Percentiles rank a stretch among this genome's conserved stretches.
Conservation (phyloP, 306 rosid genomes). For the Prunus padus region DNA sequence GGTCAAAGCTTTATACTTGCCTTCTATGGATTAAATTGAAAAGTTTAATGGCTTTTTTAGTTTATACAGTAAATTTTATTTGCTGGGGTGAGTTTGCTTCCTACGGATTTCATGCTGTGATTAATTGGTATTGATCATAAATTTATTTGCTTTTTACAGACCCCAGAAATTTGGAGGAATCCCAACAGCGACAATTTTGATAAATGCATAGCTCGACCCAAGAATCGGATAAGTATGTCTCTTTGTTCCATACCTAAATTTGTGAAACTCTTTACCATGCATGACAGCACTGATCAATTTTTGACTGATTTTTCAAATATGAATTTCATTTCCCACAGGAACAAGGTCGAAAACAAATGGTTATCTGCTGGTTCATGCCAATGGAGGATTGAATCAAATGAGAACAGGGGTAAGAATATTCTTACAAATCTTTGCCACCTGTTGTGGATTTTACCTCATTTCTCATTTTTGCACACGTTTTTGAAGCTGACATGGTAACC, state of each 20-base stretch:
- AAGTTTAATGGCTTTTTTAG: too few species aligned
- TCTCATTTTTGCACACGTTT: neutral
- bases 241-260: neutral
- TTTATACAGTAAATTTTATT: too few species aligned
- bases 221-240: conserved; percentile 61
- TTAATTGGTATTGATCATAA: conserved; percentile 1
- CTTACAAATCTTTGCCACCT: neutral
- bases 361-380: conserved; percentile 88
- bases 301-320: conserved; percentile 5
- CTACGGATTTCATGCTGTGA: neutral
- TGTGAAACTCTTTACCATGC: neutral
- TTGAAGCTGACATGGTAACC: conserved; percentile 31
- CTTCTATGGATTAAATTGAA: too few species aligned
- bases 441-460: neutral
- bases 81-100: neutral
- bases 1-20: neutral
- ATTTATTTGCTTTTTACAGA: conserved; percentile 34
- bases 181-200: conserved; percentile 62
- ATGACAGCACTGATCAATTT: neutral
- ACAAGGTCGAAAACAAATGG: conserved; percentile 61
- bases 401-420: conserved; percentile 80
- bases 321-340: conserved; percentile 31
- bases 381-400: conserved; percentile 99
- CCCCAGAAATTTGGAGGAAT: conserved; percentile 86
- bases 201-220: conserved; percentile 65